These are phyloP conservation scores for Botrytis byssoidea DNA, from an alignment of 2,329 filamentous ascomycete genomes.

Conservation along the genomic window DNA sequence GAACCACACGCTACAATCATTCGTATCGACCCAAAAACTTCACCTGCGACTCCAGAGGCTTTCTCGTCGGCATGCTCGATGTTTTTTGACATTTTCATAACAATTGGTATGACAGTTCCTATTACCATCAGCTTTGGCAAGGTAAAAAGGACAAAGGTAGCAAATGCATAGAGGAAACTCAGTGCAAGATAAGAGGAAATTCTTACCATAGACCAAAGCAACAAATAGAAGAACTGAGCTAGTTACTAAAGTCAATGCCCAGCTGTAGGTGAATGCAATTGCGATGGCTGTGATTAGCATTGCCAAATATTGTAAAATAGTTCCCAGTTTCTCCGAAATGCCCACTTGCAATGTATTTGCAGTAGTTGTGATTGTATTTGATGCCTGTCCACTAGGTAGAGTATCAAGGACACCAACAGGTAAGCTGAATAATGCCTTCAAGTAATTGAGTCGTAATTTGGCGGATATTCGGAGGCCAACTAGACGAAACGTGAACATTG, in stretches of 20 bases:
- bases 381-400: slow-evolving; percentile 49
- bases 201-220: slow-evolving; percentile 45
- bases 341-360: slow-evolving; percentile 64
- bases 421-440: slow-evolving; percentile 62
- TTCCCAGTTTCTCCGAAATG: slow-evolving; percentile 62
- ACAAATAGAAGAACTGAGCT: slow-evolving; percentile 57
- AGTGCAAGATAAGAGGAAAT: background rate
- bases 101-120: slow-evolving; percentile 50
- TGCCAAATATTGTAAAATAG: slow-evolving; percentile 54
- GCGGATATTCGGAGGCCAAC: slow-evolving; percentile 62
- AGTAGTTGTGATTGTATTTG: slow-evolving; percentile 57
- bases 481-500: slow-evolving; percentile 60
- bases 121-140: background rate
- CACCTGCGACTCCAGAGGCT: slow-evolving; percentile 59
- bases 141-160: background rate
- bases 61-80: slow-evolving; percentile 53
- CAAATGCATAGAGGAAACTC: background rate
- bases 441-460: slow-evolving; percentile 61
- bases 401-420: slow-evolving; percentile 67
- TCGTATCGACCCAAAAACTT: slow-evolving; percentile 57
- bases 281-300: slow-evolving; percentile 53
- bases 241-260: slow-evolving; percentile 59
- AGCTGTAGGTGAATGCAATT: slow-evolving; percentile 57
- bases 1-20: slow-evolving; percentile 65
- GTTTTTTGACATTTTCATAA: slow-evolving; percentile 51